These are phyloP conservation scores for Cubamyces lactineus DNA, from an alignment of 768 basidiomycete species.

Conservation along the genomic window DNA sequence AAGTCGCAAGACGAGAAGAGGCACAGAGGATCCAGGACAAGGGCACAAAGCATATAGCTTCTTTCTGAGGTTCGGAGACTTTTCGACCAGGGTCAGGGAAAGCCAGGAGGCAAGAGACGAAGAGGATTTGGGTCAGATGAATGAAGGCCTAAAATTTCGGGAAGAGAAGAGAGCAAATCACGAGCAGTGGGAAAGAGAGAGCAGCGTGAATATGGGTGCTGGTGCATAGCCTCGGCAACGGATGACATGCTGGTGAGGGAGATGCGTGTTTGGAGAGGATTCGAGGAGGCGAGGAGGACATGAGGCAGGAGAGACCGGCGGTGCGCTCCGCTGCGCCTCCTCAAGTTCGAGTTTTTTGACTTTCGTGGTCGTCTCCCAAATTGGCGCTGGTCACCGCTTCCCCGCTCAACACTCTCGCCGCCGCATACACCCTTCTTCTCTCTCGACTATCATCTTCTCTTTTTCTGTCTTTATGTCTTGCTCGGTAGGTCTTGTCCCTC, in stretches of 20 bases:
- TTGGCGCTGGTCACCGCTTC: conserved; percentile 17
- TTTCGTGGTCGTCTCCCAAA: conserved; percentile 6
- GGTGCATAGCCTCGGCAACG: neutral
- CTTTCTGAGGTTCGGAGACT: too few relatives aligned
- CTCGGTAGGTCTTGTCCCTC: conserved; percentile 19
- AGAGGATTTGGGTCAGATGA: too few relatives aligned
- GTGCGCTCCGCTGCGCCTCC: conserved; percentile 1
- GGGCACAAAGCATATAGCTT: neutral
- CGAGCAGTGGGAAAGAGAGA: neutral
- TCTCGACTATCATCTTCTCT: neutral
- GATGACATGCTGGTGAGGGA: conserved; percentile 5
- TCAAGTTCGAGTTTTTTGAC: conserved; percentile 11
- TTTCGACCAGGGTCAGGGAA: too few relatives aligned
- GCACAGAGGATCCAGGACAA: neutral
- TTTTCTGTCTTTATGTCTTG: conserved; percentile 26
- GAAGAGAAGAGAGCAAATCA: neutral
- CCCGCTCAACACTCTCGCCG: conserved; percentile 16
- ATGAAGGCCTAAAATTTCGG: neutral
- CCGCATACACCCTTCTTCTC: conserved; percentile 10
- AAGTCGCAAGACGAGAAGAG: neutral
- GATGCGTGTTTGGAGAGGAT: neutral
- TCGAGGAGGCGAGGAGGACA: conserved; percentile 13
- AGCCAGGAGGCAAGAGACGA: too few relatives aligned
- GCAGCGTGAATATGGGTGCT: neutral
- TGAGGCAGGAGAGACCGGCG: conserved; percentile 12